A percentile compares a stretch with the other conserved stretches of the same genome.
These are phyloP conservation scores for Epichloe hybrida DNA, from an alignment of 2,329 filamentous ascomycete genomes.

Conservation along the genomic window DNA sequence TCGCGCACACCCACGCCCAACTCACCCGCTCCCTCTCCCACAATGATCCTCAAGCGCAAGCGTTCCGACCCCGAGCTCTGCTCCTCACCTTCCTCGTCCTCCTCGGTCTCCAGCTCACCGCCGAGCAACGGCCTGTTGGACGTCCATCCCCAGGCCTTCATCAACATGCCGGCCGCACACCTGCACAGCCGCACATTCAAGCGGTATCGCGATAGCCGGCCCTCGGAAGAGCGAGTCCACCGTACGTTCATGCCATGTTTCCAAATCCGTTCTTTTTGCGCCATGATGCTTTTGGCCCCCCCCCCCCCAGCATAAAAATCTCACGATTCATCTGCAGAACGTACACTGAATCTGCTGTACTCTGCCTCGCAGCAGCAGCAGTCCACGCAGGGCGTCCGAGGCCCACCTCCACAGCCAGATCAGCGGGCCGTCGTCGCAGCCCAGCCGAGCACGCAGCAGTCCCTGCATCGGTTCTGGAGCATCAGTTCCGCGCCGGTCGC, in stretches of 20 bases:
- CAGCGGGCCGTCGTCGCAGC: slow-evolving; percentile 4
- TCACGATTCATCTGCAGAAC: slow-evolving; percentile 26
- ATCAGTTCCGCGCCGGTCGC: slow-evolving; percentile 24
- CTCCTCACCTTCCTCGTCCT: slow-evolving; percentile 29
- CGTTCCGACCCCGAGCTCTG: slow-evolving; percentile 46
- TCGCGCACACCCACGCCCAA: no score
- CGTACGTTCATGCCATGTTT: slow-evolving; percentile 28
- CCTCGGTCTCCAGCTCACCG: slow-evolving; percentile 15
- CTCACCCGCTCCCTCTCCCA: slow-evolving; percentile 3
- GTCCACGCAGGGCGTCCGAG: slow-evolving; percentile 11
- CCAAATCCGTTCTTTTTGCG: neutral
- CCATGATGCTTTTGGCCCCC: no score
- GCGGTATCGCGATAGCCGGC: slow-evolving; percentile 44
- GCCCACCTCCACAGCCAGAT: no score
- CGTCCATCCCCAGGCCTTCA: slow-evolving; percentile 15
- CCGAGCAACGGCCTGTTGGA: slow-evolving; percentile 18
- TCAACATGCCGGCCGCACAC: slow-evolving; percentile 22
- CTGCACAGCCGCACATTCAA: slow-evolving; percentile 47
- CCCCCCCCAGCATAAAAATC: no score
- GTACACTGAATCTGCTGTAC: slow-evolving; percentile 44
- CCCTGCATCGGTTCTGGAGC: slow-evolving; percentile 49
- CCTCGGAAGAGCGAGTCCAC: slow-evolving; percentile 41
- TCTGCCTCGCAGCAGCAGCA: slow-evolving; percentile 26
- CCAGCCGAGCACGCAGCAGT: slow-evolving; percentile 24
- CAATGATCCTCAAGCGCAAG: slow-evolving; percentile 50